Evolutionary conservation across 495 filamentous ascomycete species (phyloP), one percentile per base, ranked within the genome.

Genomic region (Lophiotrema nucula): DNA sequence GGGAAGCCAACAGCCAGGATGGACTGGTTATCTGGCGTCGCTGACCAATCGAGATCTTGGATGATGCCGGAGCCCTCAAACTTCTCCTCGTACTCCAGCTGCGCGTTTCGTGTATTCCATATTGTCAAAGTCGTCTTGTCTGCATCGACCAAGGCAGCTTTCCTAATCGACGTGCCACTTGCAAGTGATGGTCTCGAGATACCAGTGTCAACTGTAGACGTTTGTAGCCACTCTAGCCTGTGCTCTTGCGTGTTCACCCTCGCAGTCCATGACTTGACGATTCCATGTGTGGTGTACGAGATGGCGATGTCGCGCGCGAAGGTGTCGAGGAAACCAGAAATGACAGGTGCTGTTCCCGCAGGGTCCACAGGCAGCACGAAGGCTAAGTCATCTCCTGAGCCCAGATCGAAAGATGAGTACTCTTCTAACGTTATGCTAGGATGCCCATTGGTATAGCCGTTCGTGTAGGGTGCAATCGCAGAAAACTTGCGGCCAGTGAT

Each of bases 281-380:
- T 72, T 4, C 92, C 92, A 21, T 77, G 82, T 13, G 82, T 74
- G 0, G 88, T 92, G 66, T 93, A 95, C 2, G 92, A 92, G 23
- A 96, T 84, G 10, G 88, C 90, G 44, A 96, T 86, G 62, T 96
- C 91, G 25, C 86, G 83, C 12, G 90, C 88, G 68, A 96, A 96
- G 0, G 87, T 81, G 67, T 96, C 92, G 43, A 96, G 79, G 55
- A 90, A 95, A 4, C 85, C 88, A n/a, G 88, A 88, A 21, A 83
- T 79, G 22, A 84, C 75, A 12, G 83, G 77, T 42, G 81, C 76
- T 12, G 86, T 82, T 22, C 92, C 92, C 10, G 91, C 91, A 12
- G 92, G 90, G 69, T 97, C 92, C 42, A 96, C 90, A 1, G 92
- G 90, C 6, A 95, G 74, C 3, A 96, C 85, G 64, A 92, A 93